Evolutionary conservation across 768 basidiomycete species (phyloP), one percentile per base, ranked within the genome.

Genomic region (Neoboletus magnificus): DNA sequence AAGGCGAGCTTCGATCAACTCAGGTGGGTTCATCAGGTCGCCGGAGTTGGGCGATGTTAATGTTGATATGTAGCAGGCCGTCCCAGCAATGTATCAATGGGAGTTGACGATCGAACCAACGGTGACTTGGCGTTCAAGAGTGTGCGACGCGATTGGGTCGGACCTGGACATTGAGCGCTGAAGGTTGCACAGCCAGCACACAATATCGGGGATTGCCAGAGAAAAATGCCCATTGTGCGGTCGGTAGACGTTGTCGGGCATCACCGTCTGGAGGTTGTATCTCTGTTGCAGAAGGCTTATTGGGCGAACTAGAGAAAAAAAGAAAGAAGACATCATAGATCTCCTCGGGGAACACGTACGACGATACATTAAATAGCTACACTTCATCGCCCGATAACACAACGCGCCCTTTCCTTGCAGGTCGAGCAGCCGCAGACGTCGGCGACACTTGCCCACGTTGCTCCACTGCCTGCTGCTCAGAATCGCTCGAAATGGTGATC

Each of bases 361-460:
- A 55, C 50, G 4, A 42, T 56, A 55, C 44, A 66, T 50, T 37
- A 33, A 20, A 55, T 50, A 60, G 7, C 60, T 67, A 70, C 52
- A 49, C 22, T 32, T 73, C 75, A n/a, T 77, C 75, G 50, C 77
- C 76, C 35, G 74, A 77, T 30, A 76, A 51, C 32, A 77, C 66
- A 13, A 74, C 39, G 2, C 67, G 67, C 22, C 67, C 62, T 48
- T 67, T 73, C 59, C 63, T 66, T 35, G 48, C 15, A 23, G 60
- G 44, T 54, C 58, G 67, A 32, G 47, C 39, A 36, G 37, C 63
- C 40, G 40, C 41, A 48, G 55, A 30, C 25, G 52, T 60, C 41
- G 52, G 32, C 35, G 57, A 40, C 25, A 11, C 25, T 1, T 3
- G n/a, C 12, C 16, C 36, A 29, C 23, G 46, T 27, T 23, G 50